These are phyloP conservation scores for Suillus luteus DNA, from an alignment of 768 basidiomycete genomes.

Conservation along the genomic window DNA sequence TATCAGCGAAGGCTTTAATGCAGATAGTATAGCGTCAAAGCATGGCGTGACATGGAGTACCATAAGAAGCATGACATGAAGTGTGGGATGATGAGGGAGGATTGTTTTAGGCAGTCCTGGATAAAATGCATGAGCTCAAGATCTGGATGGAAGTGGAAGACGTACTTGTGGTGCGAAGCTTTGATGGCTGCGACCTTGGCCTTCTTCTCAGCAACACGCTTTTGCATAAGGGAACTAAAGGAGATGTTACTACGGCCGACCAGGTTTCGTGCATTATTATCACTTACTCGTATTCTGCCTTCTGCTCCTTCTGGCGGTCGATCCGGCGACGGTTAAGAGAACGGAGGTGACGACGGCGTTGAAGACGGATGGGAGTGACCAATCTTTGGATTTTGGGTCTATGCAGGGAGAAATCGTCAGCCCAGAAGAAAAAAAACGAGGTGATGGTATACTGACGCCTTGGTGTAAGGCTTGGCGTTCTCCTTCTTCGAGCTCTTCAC, in stretches of 20 bases:
- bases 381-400: constrained; percentile 97
- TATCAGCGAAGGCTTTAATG: constrained; percentile 13
- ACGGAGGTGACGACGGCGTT: constrained; percentile 91
- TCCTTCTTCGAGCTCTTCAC: constrained; percentile 89
- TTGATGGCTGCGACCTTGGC: constrained; percentile 86
- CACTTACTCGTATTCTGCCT: constrained; percentile 86
- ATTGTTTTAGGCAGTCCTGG: constrained; percentile 15
- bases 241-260: neutral
- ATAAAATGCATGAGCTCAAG: neutral
- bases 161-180: constrained; percentile 80
- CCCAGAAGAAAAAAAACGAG: neutral
- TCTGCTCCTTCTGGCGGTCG: constrained; percentile 93
- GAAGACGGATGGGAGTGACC: constrained; percentile 92
- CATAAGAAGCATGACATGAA: constrained; percentile 15
- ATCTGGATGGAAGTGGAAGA: neutral
- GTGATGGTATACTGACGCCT: constrained; percentile 67
- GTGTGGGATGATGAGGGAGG: constrained; percentile 7
- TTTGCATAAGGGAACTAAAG: constrained; percentile 67
- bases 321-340: constrained; percentile 86
- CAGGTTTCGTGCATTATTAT: neutral
- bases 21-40: constrained; percentile 17
- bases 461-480: constrained; percentile 91
- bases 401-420: constrained; percentile 12
- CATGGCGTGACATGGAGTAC: constrained; percentile 17
- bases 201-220: constrained; percentile 94